phyloP scores from a whole-genome alignment of 2,329 filamentous ascomycete species.

The Waltergamsia citrina region DNA sequence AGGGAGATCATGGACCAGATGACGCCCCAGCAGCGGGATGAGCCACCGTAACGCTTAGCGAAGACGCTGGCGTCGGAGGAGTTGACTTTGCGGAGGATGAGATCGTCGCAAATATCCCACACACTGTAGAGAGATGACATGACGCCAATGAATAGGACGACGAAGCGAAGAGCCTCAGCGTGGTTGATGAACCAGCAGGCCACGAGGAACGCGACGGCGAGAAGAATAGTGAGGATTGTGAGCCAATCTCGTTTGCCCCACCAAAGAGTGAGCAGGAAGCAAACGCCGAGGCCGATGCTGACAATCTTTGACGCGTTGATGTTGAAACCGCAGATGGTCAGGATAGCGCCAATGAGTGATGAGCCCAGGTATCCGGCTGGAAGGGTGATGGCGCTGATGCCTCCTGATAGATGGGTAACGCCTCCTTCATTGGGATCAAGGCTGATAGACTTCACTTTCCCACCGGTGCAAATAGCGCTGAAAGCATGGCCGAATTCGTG shows the following conservation, averaged over 20 bases:
- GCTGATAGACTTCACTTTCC: constrained; percentile 63
- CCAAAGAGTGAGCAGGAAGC: constrained; percentile 72
- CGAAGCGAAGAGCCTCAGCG: constrained; percentile 62
- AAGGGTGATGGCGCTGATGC: constrained; percentile 59
- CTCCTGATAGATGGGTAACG: constrained; percentile 69
- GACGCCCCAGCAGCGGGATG: constrained; percentile 72
- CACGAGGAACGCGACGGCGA: constrained; percentile 61
- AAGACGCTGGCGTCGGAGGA: constrained; percentile 72
- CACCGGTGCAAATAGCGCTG: constrained; percentile 62
- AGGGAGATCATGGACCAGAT: constrained; percentile 69
- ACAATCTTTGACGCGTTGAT: constrained; percentile 76
- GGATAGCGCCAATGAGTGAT: constrained; percentile 64
- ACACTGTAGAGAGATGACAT: constrained; percentile 75
- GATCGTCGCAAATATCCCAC: constrained; percentile 79
- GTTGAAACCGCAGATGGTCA: constrained; percentile 74
- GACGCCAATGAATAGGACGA: constrained; percentile 72
- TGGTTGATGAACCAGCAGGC: constrained; percentile 75
- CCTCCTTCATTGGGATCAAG: constrained; percentile 72
- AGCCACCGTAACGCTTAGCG: constrained; percentile 67
- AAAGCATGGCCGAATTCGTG: constrained; percentile 74
- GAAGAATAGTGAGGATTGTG: constrained; percentile 60
- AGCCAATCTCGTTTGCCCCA: constrained; percentile 74
- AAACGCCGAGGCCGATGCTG: constrained; percentile 61
- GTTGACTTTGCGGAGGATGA: constrained; percentile 74
- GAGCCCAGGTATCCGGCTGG: constrained; percentile 73